Evolutionary conservation across 2,329 filamentous ascomycete species (phyloP).

Genomic region (Sphaerulina musiva): DNA sequence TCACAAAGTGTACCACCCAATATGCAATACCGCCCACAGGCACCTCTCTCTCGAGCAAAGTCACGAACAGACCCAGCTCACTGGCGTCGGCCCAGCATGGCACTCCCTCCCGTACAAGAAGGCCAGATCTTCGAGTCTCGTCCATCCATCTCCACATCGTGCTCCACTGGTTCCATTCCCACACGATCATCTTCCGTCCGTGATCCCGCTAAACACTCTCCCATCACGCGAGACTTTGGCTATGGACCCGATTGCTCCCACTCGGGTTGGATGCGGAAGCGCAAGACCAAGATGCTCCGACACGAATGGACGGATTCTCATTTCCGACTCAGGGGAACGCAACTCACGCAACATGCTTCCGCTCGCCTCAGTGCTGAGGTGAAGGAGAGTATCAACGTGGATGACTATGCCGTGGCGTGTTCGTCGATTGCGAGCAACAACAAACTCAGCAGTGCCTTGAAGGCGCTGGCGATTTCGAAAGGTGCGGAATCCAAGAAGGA

Average conservation of each 20-base stretch:
- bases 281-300: constrained; percentile 78
- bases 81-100: constrained; percentile 59
- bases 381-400: constrained; percentile 75
- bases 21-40: constrained; percentile 65
- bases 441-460: constrained; percentile 84
- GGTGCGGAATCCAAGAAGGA: constrained; percentile 47
- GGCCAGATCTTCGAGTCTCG: constrained; percentile 38
- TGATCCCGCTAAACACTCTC: constrained; percentile 31
- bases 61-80: constrained; percentile 40
- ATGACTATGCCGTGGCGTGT: constrained; percentile 83
- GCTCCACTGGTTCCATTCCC: constrained; percentile 18
- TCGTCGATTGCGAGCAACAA: constrained; percentile 66
- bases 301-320: constrained; percentile 93
- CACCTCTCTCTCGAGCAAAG: constrained; percentile 24
- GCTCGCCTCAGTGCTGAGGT: constrained; percentile 53
- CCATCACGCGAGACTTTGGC: constrained; percentile 27
- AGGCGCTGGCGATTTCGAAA: constrained; percentile 58
- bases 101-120: constrained; percentile 65
- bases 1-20: constrained; percentile 91
- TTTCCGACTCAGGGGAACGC: constrained; percentile 65
- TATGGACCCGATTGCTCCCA: constrained; percentile 44
- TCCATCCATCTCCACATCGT: constrained; percentile 31
- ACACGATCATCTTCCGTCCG: constrained; percentile 15
- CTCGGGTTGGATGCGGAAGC: constrained; percentile 91
- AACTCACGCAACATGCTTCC: constrained; percentile 60